These are phyloP conservation scores for Eutrema yunnanense DNA, from an alignment of 345 rosid genomes.

Conservation along the genomic window DNA sequence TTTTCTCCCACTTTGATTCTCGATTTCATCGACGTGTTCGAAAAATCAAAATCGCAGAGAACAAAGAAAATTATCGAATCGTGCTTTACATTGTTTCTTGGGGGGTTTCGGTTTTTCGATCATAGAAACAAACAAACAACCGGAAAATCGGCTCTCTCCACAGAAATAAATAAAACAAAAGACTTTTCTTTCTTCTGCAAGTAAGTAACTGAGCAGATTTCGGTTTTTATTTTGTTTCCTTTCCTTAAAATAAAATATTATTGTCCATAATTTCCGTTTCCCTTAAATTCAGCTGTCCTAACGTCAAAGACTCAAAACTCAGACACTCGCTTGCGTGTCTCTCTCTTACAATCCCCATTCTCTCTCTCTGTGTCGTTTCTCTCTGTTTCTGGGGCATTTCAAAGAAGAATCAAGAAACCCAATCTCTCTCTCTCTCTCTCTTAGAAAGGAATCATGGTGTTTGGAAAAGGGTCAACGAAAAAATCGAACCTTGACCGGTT, in stretches of 20 bases:
- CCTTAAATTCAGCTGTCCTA: constrained; percentile 59
- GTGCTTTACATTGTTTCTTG: neutral
- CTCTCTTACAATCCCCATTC: constrained; percentile 40
- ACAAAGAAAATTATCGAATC: neutral
- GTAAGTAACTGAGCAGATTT: constrained; percentile 33
- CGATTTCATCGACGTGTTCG: neutral
- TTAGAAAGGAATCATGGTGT: constrained; percentile 44
- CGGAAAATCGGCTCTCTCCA: constrained; percentile 27
- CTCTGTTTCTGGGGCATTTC: constrained; percentile 40
- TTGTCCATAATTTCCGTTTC: constrained; percentile 24
- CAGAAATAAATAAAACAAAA: neutral
- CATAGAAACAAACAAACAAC: constrained; percentile 18
- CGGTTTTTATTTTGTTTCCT: constrained; percentile 7
- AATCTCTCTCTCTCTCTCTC: constrained; percentile 56
- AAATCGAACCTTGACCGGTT: constrained; percentile 83
- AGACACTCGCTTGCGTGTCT: constrained; percentile 36
- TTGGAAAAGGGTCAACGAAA: constrained; percentile 51
- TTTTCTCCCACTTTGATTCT: neutral
- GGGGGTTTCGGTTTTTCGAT: neutral
- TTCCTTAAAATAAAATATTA: neutral
- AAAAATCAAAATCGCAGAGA: neutral
- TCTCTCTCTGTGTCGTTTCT: constrained; percentile 20
- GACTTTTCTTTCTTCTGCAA: constrained; percentile 28
- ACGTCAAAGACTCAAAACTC: constrained; percentile 38
- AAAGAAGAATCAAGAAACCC: constrained; percentile 34